Conservation (phyloP, 1,284 basidiomycete species). For the Microbotryomycetes sp. region DNA sequence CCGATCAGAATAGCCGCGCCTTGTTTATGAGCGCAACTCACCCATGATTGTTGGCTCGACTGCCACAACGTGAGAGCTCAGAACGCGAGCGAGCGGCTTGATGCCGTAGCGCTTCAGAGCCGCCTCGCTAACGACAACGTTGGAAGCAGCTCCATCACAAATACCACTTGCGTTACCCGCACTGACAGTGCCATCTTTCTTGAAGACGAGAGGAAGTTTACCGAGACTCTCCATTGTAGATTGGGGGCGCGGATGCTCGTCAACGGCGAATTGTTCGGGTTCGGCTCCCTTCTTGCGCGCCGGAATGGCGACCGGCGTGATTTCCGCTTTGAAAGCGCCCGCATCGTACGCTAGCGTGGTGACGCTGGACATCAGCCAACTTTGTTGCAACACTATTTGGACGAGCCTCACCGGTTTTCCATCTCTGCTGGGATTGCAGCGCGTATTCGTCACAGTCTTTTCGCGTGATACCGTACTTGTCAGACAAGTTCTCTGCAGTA, state of each 20-base stretch:
- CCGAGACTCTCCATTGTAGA: constrained; percentile 89
- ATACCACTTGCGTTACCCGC: constrained; percentile 93
- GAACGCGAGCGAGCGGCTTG: constrained; percentile 81
- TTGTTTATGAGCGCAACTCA: no score
- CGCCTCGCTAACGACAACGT: constrained; percentile 85
- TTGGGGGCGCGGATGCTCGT: constrained; percentile 58
- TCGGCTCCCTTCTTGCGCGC: constrained; percentile 38
- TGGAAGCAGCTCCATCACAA: constrained; percentile 85
- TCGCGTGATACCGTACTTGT: constrained; percentile 59
- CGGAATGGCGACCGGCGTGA: constrained; percentile 39
- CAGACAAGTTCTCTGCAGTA: constrained; percentile 61
- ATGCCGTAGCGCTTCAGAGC: constrained; percentile 81
- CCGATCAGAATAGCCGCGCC: no score
- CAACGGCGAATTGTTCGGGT: constrained; percentile 39
- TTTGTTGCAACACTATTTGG: neutral
- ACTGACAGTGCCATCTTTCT: constrained; percentile 79
- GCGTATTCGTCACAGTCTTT: constrained; percentile 65
- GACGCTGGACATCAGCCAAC: neutral
- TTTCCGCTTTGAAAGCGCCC: constrained; percentile 44
- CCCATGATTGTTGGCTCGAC: constrained; percentile 52
- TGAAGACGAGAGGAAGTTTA: constrained; percentile 78
- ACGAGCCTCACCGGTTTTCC: constrained; percentile 39
- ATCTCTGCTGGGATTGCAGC: constrained; percentile 41
- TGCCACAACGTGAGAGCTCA: constrained; percentile 54
- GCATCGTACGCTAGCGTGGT: constrained; percentile 40